Evolutionary conservation across 2,329 filamentous ascomycete species (phyloP).

Genomic region (Bertia moriformis): DNA sequence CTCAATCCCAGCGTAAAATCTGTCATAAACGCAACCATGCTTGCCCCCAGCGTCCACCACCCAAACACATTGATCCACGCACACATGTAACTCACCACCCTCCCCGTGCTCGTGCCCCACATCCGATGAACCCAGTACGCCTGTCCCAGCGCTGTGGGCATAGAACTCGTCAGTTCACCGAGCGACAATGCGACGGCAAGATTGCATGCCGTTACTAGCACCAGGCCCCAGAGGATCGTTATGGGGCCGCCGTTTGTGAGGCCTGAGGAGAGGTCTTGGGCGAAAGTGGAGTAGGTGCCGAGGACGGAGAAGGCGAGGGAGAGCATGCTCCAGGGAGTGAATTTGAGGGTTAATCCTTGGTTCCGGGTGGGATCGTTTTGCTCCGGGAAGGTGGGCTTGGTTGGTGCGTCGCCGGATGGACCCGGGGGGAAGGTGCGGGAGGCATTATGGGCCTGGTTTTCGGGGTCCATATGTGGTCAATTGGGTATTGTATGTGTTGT

Average conservation of each 20-base stretch:
- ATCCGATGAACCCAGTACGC: conserved; percentile 38
- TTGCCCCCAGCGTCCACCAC: conserved; percentile 41
- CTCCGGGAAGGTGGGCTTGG: no score
- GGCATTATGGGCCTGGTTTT: no score
- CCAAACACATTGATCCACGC: conserved; percentile 47
- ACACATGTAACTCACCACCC: conserved; percentile 38
- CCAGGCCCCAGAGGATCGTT: conserved; percentile 37
- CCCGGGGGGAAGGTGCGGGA: no score
- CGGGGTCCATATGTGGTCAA: no score
- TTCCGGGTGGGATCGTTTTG: no score
- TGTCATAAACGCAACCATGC: conserved; percentile 41
- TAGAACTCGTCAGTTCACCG: conserved; percentile 38
- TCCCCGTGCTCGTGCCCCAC: conserved; percentile 20
- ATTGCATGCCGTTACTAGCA: conserved; percentile 34
- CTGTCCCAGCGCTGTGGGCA: conserved; percentile 45
- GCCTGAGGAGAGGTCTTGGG: conserved; percentile 33
- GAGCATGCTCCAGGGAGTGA: conserved; percentile 39
- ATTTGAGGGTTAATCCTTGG: conserved; percentile 28
- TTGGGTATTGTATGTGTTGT: no score
- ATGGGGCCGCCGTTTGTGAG: conserved; percentile 37
- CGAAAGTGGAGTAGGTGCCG: conserved; percentile 42
- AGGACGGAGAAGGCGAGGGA: conserved; percentile 40
- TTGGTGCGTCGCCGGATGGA: no score
- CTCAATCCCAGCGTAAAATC: conserved; percentile 42
- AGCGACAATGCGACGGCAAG: conserved; percentile 37